A percentile compares a stretch with the other conserved stretches of the same genome.
phyloP scores from a whole-genome alignment of 2,329 filamentous ascomycete species.

The Aulographum hederae region DNA sequence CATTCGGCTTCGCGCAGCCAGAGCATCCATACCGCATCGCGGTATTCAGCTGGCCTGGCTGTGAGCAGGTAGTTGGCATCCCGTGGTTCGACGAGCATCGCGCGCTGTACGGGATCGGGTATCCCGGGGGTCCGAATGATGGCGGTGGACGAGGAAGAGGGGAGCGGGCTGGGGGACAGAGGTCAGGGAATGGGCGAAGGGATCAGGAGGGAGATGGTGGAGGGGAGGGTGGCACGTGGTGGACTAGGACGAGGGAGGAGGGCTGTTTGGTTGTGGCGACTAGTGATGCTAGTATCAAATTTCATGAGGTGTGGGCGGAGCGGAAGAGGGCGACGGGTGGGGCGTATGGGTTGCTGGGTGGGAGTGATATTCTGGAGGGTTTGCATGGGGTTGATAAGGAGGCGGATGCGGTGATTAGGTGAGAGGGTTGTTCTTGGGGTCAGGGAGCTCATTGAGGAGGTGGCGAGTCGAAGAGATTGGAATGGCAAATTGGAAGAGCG shows the following conservation, averaged over 20 bases:
- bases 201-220: slow-evolving; percentile 17
- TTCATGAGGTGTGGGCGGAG: slow-evolving; percentile 84
- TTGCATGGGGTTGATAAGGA: slow-evolving; percentile 65
- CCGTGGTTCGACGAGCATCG: slow-evolving; percentile 66
- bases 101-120: slow-evolving; percentile 75
- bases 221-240: slow-evolving; percentile 35
- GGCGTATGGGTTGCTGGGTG: slow-evolving; percentile 43
- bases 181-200: slow-evolving; percentile 10
- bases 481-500: no score
- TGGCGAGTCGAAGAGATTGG: no score
- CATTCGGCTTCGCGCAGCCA: slow-evolving; percentile 83
- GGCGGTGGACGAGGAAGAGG: slow-evolving; percentile 10
- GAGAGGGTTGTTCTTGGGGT: no score
- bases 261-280: slow-evolving; percentile 82
- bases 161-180: slow-evolving; percentile 16
- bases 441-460: no score
- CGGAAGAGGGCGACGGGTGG: slow-evolving; percentile 27
- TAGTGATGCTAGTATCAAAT: slow-evolving; percentile 83
- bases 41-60: slow-evolving; percentile 88
- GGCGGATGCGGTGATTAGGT: slow-evolving; percentile 24
- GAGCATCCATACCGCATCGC: slow-evolving; percentile 80
- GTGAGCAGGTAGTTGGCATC: slow-evolving; percentile 66
- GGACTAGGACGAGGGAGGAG: slow-evolving; percentile 42
- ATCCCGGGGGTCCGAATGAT: slow-evolving; percentile 44
- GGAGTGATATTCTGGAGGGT: slow-evolving; percentile 71